Conservation (phyloP, 2,329 filamentous ascomycete species). For the Emericellopsis cladophorae region DNA sequence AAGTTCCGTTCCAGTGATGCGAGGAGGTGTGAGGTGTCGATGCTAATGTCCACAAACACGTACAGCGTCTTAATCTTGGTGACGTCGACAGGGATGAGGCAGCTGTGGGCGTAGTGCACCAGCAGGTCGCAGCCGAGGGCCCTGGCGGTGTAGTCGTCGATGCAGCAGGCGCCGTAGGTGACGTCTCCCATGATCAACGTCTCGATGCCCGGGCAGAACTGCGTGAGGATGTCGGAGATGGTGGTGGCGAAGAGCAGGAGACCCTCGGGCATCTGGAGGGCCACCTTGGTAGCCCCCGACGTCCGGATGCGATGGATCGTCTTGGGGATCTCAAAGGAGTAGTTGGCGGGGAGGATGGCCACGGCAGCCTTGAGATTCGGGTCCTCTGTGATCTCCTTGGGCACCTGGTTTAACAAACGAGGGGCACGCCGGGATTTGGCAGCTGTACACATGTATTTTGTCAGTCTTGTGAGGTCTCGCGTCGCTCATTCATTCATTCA, state of each 20-base stretch:
- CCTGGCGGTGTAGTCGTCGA: constrained; percentile 93
- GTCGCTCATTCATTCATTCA: neutral
- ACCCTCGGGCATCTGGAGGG: constrained; percentile 95
- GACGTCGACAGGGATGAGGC: constrained; percentile 88
- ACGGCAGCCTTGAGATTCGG: constrained; percentile 79
- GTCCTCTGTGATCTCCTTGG: constrained; percentile 75
- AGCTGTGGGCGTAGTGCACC: constrained; percentile 95
- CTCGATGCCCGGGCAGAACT: constrained; percentile 84
- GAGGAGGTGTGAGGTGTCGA: constrained; percentile 79
- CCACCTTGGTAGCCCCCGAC: constrained; percentile 67
- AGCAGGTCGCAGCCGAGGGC: constrained; percentile 89
- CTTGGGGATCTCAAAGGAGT: constrained; percentile 97
- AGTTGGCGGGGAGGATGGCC: constrained; percentile 79
- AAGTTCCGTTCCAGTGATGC: constrained; percentile 86
- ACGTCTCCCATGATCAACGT: constrained; percentile 99
- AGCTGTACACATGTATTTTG: constrained; percentile 30
- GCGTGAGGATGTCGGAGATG: constrained; percentile 88
- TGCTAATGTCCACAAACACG: constrained; percentile 95
- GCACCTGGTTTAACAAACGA: constrained; percentile 82
- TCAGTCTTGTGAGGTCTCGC: neutral
- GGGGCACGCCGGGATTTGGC: constrained; percentile 59
- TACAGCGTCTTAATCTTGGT: constrained; percentile 96
- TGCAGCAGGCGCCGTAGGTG: constrained; percentile 96
- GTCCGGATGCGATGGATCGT: constrained; percentile 89
- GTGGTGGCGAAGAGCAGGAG: constrained; percentile 92